Percentiles rank a stretch among this genome's conserved stretches.
phyloP scores from a whole-genome alignment of 164 flowering plant species.

The Echeveria elegans region DNA sequence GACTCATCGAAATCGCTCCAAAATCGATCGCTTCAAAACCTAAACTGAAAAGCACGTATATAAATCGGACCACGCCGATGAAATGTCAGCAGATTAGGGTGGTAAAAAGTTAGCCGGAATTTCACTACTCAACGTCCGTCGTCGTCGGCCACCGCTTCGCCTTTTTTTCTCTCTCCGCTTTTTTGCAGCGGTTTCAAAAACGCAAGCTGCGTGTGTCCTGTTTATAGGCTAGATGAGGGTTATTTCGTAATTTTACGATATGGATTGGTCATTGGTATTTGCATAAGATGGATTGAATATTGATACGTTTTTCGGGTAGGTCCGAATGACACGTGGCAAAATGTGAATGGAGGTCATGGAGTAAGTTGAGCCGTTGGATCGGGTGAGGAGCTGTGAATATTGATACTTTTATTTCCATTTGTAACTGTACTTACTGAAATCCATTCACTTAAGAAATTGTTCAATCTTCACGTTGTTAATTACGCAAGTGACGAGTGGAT shows the following conservation, averaged over 20 bases:
- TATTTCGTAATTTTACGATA: background rate
- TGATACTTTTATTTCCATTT: too few relatives aligned
- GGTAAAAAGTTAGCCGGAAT: too few relatives aligned
- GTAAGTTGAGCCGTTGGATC: background rate
- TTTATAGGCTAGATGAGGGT: background rate
- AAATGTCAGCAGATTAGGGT: too few relatives aligned
- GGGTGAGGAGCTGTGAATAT: background rate
- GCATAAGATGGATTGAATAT: too few relatives aligned
- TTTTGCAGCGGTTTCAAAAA: background rate
- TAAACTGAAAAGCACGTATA: too few relatives aligned
- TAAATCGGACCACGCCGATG: too few relatives aligned
- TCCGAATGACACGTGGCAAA: background rate
- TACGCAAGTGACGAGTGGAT: too few relatives aligned
- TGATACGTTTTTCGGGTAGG: background rate
- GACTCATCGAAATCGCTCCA: constrained; percentile 64
- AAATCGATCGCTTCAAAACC: too few relatives aligned
- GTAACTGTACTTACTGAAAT: too few relatives aligned
- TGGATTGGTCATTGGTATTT: background rate
- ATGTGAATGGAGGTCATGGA: background rate
- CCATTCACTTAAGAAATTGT: too few relatives aligned
- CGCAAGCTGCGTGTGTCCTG: background rate
- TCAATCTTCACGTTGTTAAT: too few relatives aligned
- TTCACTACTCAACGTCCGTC: background rate
- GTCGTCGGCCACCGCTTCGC: background rate
- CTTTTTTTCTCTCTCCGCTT: background rate